Base-by-base conservation (phyloP, 1,284 basidiomycete genomes). In the Cystobasidiaceae sp. region DNA sequence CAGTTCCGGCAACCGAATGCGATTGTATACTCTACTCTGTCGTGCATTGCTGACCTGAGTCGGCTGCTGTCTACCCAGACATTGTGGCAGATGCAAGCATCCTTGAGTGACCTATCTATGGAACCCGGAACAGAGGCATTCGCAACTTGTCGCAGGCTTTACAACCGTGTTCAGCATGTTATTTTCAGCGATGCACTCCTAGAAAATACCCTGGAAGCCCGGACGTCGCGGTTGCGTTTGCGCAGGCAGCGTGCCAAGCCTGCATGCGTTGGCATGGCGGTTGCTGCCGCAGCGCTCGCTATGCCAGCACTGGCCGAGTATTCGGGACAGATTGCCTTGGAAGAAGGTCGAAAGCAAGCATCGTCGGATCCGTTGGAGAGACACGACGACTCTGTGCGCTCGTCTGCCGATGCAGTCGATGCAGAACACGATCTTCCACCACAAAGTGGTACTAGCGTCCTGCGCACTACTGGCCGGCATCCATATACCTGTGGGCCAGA, bases 41-140 rank as follows among this genome's bases (percentile, higher is more conserved):
- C n/a, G 11, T 39, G 37, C 9, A 17, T 21, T n/a, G n/a, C n/a
- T n/a, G n/a, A n/a, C n/a, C n/a, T n/a, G n/a, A n/a, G n/a, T n/a
- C n/a, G n/a, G 30, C n/a, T 37, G 28, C n/a, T 32, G 21, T 21
- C 28, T 44, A 37, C 21, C 4, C 74, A 94, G 93, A 96, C 93
- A 0, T 80, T 97, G 56, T 97, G 93, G 92, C 96, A 93, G 77
- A 93, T 97, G 87, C 93, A 97, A 83, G 89, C 92, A 25, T 85
- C 89, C 28, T 81, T 97, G n/a, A 85, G 84, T 68, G 93, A 97
- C 77, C 81, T 96, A n/a, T 83, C 88, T 0, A 75, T 79, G 3
- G 79, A 81, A 11, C 59, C 67, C 9, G 83, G 86, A 67, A 86
- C 92, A 1, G 83, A 82, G 28, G 88, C 92, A 0, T 97, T 98